phyloP scores from a whole-genome alignment of 208 protist genomes.

The Naegleria fowleri region DNA sequence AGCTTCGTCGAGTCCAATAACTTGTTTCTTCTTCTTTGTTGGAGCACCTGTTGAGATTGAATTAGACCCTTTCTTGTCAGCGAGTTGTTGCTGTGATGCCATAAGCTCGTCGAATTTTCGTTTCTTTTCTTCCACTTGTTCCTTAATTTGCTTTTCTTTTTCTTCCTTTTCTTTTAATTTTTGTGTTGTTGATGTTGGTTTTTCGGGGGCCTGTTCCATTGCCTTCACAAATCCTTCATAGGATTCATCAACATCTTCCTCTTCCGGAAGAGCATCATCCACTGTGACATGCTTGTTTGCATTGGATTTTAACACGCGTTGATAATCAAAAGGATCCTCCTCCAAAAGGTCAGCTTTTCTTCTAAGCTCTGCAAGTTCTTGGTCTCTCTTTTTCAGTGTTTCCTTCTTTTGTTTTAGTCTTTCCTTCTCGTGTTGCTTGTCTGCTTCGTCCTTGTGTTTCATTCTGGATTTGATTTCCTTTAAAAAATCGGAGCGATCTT shows the following conservation, averaged over 20 bases:
- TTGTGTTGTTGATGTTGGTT: neutral
- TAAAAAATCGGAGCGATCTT: neutral
- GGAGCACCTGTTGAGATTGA: neutral
- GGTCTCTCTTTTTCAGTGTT: neutral
- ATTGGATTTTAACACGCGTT: neutral
- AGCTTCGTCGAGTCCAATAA: neutral
- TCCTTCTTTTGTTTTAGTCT: neutral
- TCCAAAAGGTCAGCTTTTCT: neutral
- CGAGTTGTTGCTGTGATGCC: neutral
- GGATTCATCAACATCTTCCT: conserved; percentile 9
- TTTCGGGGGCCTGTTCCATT: neutral
- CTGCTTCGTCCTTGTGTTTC: neutral
- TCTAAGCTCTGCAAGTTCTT: neutral
- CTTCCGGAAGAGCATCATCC: neutral
- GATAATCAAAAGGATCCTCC: neutral
- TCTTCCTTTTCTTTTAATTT: neutral
- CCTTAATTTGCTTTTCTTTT: neutral
- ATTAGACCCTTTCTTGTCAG: neutral
- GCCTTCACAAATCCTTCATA: neutral
- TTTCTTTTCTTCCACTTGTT: neutral
- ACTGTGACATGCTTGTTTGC: neutral
- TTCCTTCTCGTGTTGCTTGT: neutral
- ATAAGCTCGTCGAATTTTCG: neutral
- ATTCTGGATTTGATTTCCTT: neutral
- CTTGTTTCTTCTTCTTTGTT: neutral